Evolutionary conservation across 169 alveolate genomes (phyloP).

Genomic region (Eimeria brunetti): DNA sequence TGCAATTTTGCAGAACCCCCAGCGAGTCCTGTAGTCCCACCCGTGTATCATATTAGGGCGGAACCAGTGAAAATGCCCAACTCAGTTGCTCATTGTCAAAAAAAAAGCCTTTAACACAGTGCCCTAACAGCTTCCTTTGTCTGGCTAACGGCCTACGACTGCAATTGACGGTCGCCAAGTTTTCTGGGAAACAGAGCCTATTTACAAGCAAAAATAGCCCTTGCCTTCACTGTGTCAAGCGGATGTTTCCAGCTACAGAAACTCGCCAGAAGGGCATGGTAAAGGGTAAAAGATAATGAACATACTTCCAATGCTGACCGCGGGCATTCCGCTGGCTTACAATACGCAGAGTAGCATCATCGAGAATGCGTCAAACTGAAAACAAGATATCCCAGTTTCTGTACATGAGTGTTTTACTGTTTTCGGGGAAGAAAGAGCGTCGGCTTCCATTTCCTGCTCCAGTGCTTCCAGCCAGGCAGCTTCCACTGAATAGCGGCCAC

Average conservation of each 20-base stretch:
- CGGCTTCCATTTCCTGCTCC: constrained; percentile 1
- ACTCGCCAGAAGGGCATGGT: background rate
- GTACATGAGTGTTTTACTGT: constrained; percentile 21
- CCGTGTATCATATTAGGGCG: background rate
- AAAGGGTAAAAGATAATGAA: background rate
- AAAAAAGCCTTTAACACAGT: background rate
- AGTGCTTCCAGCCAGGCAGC: background rate
- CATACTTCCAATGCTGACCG: background rate
- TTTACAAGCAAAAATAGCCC: background rate
- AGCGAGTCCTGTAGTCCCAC: background rate
- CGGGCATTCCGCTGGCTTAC: background rate
- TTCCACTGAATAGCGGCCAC: background rate
- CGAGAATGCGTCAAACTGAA: background rate
- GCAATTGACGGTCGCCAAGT: background rate
- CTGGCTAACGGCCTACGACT: background rate
- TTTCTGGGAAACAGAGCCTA: background rate
- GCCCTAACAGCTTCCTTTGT: background rate
- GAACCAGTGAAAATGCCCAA: background rate
- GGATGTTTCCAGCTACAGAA: background rate
- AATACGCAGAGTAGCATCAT: background rate
- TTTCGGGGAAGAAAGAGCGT: constrained; percentile 8
- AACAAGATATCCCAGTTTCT: constrained; percentile 10
- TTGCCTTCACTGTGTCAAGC: background rate
- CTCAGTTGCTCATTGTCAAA: background rate
- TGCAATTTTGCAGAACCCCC: background rate